A percentile compares a stretch with the other conserved stretches of the same genome.
Conservation (phyloP, 2,329 filamentous ascomycete genomes). For the Talaromyces pinophilus region DNA sequence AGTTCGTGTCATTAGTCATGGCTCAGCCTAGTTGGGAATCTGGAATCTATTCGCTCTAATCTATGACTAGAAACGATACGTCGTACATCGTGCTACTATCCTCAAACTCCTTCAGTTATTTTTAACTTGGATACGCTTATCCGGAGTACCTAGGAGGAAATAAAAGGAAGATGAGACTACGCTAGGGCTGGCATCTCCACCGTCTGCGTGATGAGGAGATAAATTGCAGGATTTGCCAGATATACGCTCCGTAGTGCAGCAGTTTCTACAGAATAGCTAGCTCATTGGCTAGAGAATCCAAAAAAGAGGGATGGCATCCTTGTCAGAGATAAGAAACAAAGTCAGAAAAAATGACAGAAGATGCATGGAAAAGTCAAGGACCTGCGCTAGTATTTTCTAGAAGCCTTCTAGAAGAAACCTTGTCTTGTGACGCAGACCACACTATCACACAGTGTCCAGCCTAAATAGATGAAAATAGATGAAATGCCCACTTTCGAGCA, state of each 20-base stretch:
- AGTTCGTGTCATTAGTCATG: conserved; percentile 3
- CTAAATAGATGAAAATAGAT: conserved; percentile 5
- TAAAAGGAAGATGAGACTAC: not conserved
- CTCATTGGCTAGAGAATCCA: not conserved
- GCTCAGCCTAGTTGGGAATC: not conserved
- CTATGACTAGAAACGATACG: not conserved
- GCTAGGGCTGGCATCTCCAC: not conserved
- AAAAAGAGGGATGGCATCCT: not conserved
- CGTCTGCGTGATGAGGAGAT: not conserved
- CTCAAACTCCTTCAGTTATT: not conserved
- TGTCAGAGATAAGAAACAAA: not conserved
- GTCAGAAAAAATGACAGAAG: not conserved
- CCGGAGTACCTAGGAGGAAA: too few relatives aligned
- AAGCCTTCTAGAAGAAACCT: conserved; percentile 18
- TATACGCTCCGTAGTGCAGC: not conserved
- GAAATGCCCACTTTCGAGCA: not conserved
- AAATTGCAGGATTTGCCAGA: not conserved
- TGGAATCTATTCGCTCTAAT: not conserved
- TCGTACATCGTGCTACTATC: not conserved
- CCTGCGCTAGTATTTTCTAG: conserved; percentile 19
- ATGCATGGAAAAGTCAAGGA: conserved; percentile 4
- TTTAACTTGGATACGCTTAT: not conserved
- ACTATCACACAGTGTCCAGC: not conserved
- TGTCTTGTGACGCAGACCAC: conserved; percentile 2
- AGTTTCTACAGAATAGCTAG: not conserved